phyloP scores from a whole-genome alignment of 2,329 filamentous ascomycete species.

The Calonectria naviculata region DNA sequence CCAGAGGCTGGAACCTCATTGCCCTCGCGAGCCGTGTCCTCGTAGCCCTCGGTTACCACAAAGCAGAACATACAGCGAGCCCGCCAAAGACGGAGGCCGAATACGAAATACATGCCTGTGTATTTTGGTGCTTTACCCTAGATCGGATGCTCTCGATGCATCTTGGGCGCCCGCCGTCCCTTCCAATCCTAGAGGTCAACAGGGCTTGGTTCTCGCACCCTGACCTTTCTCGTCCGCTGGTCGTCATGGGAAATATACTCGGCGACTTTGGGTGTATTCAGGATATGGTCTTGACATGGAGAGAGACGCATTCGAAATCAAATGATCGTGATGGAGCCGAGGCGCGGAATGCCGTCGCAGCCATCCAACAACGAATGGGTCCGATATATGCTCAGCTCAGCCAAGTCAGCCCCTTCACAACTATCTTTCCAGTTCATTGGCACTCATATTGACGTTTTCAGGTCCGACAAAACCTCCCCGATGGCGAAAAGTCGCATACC shows the following conservation, averaged over 20 bases:
- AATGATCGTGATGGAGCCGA: background rate
- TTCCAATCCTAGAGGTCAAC: constrained; percentile 4
- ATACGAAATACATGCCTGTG: background rate
- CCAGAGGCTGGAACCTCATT: constrained; percentile 7
- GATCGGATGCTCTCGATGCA: constrained; percentile 10
- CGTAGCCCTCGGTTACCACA: constrained; percentile 7
- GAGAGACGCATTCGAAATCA: background rate
- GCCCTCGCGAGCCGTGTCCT: constrained; percentile 6
- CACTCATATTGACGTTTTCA: background rate
- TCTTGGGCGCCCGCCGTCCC: background rate
- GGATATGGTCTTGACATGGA: background rate
- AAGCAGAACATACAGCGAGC: background rate
- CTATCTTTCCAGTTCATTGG: background rate
- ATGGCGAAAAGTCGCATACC: background rate
- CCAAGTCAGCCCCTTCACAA: background rate
- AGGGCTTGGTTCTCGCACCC: constrained; percentile 11
- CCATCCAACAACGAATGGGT: constrained; percentile 1
- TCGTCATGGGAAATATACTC: background rate
- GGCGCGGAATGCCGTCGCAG: background rate
- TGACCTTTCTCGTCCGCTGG: background rate
- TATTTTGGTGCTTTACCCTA: constrained; percentile 8
- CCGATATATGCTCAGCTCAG: background rate
- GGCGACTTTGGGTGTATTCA: constrained; percentile 12
- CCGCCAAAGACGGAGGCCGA: background rate
- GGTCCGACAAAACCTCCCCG: background rate